Evolutionary conservation across 2,329 filamentous ascomycete species (phyloP).

Genomic region (Claviceps sp.): DNA sequence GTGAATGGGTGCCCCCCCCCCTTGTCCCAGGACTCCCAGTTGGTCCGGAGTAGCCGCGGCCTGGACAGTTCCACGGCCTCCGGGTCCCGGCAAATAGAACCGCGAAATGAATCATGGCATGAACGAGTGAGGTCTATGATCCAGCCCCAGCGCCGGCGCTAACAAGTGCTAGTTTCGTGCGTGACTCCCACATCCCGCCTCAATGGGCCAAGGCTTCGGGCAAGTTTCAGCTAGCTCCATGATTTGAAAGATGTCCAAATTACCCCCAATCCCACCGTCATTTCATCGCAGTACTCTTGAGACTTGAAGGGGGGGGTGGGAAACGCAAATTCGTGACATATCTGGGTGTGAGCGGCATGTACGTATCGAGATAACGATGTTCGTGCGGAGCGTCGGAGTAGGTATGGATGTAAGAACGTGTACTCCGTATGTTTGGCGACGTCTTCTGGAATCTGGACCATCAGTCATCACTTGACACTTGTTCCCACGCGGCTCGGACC

Average conservation of each 20-base stretch:
- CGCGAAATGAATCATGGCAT: neutral
- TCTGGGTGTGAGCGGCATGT: no score
- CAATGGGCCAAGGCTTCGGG: neutral
- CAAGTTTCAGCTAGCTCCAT: neutral
- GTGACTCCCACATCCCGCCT: neutral
- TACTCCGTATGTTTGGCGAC: no score
- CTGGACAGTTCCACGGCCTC: neutral
- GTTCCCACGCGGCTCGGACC: neutral
- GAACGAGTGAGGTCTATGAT: neutral
- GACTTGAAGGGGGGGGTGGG: neutral
- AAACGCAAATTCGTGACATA: neutral
- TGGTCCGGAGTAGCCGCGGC: neutral
- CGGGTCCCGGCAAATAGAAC: neutral
- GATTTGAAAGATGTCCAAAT: neutral
- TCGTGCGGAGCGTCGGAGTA: no score
- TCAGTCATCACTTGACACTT: no score
- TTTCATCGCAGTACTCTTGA: neutral
- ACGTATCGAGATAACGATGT: no score
- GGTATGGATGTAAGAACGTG: neutral
- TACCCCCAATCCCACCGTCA: neutral
- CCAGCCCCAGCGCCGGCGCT: neutral
- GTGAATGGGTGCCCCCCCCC: neutral
- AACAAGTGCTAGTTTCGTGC: neutral
- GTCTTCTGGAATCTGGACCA: neutral
- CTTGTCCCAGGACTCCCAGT: neutral